phyloP scores from a whole-genome alignment of 2,329 filamentous ascomycete species.

The Aureobasidium sp. region DNA sequence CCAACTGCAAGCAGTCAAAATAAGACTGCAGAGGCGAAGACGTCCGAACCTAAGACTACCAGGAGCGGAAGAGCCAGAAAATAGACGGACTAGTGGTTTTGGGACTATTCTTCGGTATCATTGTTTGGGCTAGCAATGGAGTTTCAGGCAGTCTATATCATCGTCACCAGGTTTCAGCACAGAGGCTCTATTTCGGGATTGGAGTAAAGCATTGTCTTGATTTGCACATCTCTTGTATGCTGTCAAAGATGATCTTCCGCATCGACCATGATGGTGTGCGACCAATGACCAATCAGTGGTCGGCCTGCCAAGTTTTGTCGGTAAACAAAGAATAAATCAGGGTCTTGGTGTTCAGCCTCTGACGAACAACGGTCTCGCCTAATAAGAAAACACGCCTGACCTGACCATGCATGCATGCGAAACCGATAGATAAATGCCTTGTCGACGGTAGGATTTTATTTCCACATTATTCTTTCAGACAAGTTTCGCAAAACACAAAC shows the following conservation, averaged over 20 bases:
- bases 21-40: slow-evolving; percentile 14
- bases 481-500: background rate
- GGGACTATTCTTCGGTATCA: background rate
- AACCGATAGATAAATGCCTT: slow-evolving; percentile 7
- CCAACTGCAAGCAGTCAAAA: slow-evolving; percentile 32
- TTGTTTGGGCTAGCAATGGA: background rate
- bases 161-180: slow-evolving; percentile 8
- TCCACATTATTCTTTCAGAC: background rate
- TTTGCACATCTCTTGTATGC: background rate
- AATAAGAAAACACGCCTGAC: background rate
- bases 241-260: background rate
- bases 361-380: slow-evolving; percentile 11
- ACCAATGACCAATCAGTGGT: background rate
- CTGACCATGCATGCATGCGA: background rate
- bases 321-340: slow-evolving; percentile 8
- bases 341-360: slow-evolving; percentile 4
- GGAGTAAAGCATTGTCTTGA: background rate
- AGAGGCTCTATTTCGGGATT: background rate
- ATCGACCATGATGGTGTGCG: background rate
- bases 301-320: background rate
- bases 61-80: slow-evolving; percentile 10
- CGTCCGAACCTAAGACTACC: slow-evolving; percentile 4
- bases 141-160: background rate
- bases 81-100: background rate
- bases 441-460: slow-evolving; percentile 4